These are phyloP conservation scores for Mrakia gelida DNA, from an alignment of 768 basidiomycete genomes.

Conservation along the genomic window DNA sequence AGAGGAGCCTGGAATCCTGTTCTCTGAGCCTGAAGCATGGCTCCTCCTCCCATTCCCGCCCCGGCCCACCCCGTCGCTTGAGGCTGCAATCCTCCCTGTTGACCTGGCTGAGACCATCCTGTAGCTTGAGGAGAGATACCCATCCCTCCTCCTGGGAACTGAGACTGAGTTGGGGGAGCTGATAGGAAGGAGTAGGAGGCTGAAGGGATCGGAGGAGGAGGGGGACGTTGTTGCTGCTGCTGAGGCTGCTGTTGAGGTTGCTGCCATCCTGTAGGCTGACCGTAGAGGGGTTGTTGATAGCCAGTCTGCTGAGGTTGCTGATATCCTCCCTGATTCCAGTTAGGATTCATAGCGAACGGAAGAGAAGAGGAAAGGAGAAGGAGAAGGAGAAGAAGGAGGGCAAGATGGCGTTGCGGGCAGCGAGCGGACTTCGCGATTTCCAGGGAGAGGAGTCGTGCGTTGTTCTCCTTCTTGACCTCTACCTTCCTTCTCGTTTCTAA, in stretches of 20 bases:
- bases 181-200: conserved; percentile 35
- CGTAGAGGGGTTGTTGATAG: conserved; percentile 35
- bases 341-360: conserved; percentile 13
- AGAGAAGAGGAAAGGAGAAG: neutral
- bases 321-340: neutral
- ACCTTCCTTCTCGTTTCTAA: neutral
- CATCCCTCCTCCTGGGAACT: conserved; percentile 33
- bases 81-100: conserved; percentile 46
- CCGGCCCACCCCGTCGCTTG: conserved; percentile 56
- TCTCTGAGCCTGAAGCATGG: conserved; percentile 58
- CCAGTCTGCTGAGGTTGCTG: conserved; percentile 46
- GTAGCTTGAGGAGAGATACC: conserved; percentile 30
- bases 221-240: conserved; percentile 19
- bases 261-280: conserved; percentile 37
- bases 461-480: neutral
- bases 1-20: conserved; percentile 75
- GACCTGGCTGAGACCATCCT: conserved; percentile 20
- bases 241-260: conserved; percentile 34
- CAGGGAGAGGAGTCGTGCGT: neutral
- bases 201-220: conserved; percentile 15
- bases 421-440: too few species aligned
- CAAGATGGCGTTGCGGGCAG: neutral
- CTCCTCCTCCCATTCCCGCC: conserved; percentile 47
- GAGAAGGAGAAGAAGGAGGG: neutral
- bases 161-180: conserved; percentile 38